phyloP scores from a whole-genome alignment of 352 stramenopile species.

The Pythium graminicola region DNA sequence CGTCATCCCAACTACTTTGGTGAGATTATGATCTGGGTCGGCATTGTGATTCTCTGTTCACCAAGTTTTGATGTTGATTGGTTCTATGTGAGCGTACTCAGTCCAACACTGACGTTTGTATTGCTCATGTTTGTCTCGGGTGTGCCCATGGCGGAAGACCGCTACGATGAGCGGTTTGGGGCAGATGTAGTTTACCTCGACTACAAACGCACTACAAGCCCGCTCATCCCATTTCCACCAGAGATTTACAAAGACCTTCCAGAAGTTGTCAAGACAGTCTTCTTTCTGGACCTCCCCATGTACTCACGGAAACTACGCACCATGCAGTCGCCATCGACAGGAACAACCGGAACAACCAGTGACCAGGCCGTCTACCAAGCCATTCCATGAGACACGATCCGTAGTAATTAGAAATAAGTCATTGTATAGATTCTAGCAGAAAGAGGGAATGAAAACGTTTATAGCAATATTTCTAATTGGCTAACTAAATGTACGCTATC shows the following conservation, averaged over 20 bases:
- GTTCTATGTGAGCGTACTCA: conserved; percentile 44
- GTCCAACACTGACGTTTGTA: conserved; percentile 46
- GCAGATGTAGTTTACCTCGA: conserved; percentile 44
- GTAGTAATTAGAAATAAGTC: too few relatives aligned
- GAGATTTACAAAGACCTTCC: conserved; percentile 35
- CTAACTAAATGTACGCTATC: too few relatives aligned
- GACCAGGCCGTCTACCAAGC: conserved; percentile 18
- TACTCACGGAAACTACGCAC: conserved; percentile 48
- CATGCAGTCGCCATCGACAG: conserved; percentile 24
- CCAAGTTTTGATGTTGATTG: conserved; percentile 36
- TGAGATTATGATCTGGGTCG: conserved; percentile 89
- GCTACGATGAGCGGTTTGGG: conserved; percentile 58
- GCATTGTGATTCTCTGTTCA: conserved; percentile 38
- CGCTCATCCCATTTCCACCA: conserved; percentile 46
- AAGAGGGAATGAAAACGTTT: too few relatives aligned
- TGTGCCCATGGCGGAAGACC: conserved; percentile 55
- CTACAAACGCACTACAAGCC: conserved; percentile 60
- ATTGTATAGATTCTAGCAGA: too few relatives aligned
- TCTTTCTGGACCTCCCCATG: conserved; percentile 44
- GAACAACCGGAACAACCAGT: neutral
- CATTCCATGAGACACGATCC: conserved; percentile 7
- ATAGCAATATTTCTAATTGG: conserved; percentile 4
- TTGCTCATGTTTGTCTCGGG: conserved; percentile 68
- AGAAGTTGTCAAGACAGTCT: conserved; percentile 34
- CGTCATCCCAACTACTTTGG: conserved; percentile 92